Conservation (phyloP, 176 grass and related monocot species). For the Cenchrus purpureus region DNA sequence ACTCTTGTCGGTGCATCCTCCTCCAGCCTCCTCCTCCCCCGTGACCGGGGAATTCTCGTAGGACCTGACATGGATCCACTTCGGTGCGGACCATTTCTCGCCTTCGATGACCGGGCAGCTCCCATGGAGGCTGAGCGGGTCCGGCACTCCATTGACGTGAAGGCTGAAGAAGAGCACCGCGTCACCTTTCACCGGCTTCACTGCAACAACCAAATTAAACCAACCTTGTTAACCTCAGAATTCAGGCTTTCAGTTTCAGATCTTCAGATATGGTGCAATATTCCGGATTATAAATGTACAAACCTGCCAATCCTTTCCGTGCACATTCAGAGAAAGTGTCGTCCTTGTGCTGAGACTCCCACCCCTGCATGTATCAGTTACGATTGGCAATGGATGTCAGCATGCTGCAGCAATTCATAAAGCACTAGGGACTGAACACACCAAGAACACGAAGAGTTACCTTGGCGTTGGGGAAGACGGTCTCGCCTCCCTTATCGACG, state of each 20-base stretch:
- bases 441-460: conserved; percentile 1
- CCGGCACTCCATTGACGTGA: conserved; percentile 29
- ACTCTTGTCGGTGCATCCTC: conserved; percentile 30
- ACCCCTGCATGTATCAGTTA: conserved; percentile 47
- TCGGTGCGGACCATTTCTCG: conserved; percentile 70
- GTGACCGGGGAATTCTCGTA: conserved; percentile 11
- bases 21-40: background rate
- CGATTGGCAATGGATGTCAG: background rate
- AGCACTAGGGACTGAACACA: background rate
- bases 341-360: conserved; percentile 52
- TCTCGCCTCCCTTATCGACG: conserved; percentile 62
- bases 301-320: conserved; percentile 52
- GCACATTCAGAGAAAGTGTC: conserved; percentile 64
- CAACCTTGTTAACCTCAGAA: background rate
- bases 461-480: conserved; percentile 65
- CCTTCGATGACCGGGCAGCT: conserved; percentile 70
- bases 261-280: background rate
- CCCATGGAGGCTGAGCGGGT: conserved; percentile 57
- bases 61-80: conserved; percentile 59
- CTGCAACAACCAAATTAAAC: conserved; percentile 37
- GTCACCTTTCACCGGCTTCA: conserved; percentile 65
- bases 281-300: background rate
- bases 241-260: background rate
- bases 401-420: background rate
- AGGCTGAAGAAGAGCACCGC: conserved; percentile 68